Base-by-base conservation (phyloP, 192 early-diverging fungal genomes). In the Lobosporangium transversale region DNA sequence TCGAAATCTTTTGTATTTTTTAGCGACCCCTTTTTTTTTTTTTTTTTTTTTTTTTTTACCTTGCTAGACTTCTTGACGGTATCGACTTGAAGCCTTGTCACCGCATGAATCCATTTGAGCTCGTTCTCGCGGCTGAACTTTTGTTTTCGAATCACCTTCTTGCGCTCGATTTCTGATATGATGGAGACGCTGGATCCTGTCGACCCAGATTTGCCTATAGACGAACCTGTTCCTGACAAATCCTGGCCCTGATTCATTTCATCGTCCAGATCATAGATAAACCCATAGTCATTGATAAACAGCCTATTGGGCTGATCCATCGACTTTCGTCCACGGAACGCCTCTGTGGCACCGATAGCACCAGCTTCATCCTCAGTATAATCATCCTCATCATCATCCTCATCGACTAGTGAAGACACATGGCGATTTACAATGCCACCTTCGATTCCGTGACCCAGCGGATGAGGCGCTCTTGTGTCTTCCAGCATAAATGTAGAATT, bases 61-160 rank as follows among this genome's bases (percentile, higher is more conserved):
- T 76, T 76, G 58, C 44, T 62, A n/a, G 78, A 75, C 54, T 74
- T 79, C 40, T 70, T 75, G 40, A 82, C 65, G 27, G 53, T 47
- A 50, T 82, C 78, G 31, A 50, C 76, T 3, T 68, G 66, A 40
- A 66, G 26, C 40, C 53, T 62, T 21, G 73, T 79, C 2, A 48
- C 57, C 3, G 62, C 70, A 60, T 79, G 62, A 37, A 79, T 66
- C 81, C 81, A 70, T 43, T 79, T 66, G 63, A 66, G 40, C 51
- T 79, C 64, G 59, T 62, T 49, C 57, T 63, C 54, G 21, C 73
- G 58, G 47, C 56, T 52, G 21, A 49, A 18, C n/a, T 82, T 68
- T 33, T 79, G 70, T 26, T 50, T 66, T 23, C 50, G 55, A 27
- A 42, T 36, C 0, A 31, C 63, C 20, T 54, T 66, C 44, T 61